Evolutionary conservation across 768 basidiomycete species (phyloP).

Genomic region (Lentinula aciculospora): DNA sequence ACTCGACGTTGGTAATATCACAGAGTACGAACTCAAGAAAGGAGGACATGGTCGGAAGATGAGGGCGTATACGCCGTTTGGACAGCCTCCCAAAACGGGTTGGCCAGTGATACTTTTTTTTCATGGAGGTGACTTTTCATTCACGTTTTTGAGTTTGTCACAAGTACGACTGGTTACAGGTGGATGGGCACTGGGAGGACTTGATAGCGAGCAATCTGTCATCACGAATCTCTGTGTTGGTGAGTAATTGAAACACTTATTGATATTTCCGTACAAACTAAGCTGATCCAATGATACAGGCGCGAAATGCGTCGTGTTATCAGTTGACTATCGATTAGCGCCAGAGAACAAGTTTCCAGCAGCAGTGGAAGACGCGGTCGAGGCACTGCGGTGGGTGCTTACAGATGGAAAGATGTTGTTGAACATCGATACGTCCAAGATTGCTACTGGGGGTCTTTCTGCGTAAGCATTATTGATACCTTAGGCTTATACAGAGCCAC

Average conservation of each 20-base stretch:
- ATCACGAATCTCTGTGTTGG: conserved; percentile 54
- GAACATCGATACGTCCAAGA: conserved; percentile 38
- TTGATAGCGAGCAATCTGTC: conserved; percentile 53
- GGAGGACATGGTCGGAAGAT: conserved; percentile 30
- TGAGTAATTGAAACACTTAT: conserved; percentile 18
- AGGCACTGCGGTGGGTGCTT: conserved; percentile 57
- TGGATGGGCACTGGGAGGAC: conserved; percentile 73
- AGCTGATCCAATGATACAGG: conserved; percentile 24
- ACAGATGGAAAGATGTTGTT: conserved; percentile 40
- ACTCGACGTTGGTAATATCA: conserved; percentile 46
- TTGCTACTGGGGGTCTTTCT: conserved; percentile 71
- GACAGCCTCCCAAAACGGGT: conserved; percentile 40
- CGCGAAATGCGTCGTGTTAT: conserved; percentile 55
- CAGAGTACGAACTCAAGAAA: conserved; percentile 47
- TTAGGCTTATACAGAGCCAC: not conserved
- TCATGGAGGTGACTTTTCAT: conserved; percentile 50
- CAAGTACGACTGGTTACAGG: conserved; percentile 28
- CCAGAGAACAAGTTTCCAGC: conserved; percentile 69
- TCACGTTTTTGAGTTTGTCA: not conserved
- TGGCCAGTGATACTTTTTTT: conserved; percentile 75
- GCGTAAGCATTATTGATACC: conserved; percentile 32
- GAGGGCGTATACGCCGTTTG: conserved; percentile 61
- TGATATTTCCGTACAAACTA: no score
- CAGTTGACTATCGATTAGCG: conserved; percentile 70
- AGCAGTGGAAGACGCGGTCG: conserved; percentile 65